Base-by-base conservation (phyloP, 2,329 filamentous ascomycete species). In the Nothopassalora personata region DNA sequence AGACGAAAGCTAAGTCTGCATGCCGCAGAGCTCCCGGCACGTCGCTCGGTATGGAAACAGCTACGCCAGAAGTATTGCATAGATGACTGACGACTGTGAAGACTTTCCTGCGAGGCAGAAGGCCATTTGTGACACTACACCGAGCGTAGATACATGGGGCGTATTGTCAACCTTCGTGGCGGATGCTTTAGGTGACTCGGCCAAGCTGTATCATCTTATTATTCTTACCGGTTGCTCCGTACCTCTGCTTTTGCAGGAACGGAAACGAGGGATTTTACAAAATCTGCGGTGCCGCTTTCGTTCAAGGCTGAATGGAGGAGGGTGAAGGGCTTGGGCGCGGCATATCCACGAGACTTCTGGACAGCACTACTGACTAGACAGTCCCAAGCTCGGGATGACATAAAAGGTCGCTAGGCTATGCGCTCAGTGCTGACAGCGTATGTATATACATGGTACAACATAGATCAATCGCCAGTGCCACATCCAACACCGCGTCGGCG, bases 401-500 rank as follows among this genome's bases (percentile, higher is more conserved):
- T 18, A 18, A 15, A 43, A 43, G 8, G 13, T 43, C 11, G 11
- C 36, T 43, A n/a, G 11, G 36, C 36, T 43, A n/a, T n/a, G 39
- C 39, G 4, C 4, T 43, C 39, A 43, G 18, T 15, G 39, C 39
- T 18, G n/a, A 5, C 39, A 43, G 39, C 13, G 39, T n/a, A 43
- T 43, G 23, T 3, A 43, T 43, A 43, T 7, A n/a, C n/a, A 43
- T 7, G 39, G 18, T 43, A 43, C 39, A 43, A 18, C 2, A 43
- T 43, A 43, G 9, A 43, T 43, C 39, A 43, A 4, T n/a, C n/a
- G n/a, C 39, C 7, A n/a, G 7, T n/a, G 43, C 86, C 83, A 60
- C 86, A 64, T 1, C 91, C 91, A 65, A 96, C 88, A 0, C 91
- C 88, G 72, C 86, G 89, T 60, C 75, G 78, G 56, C 89, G 80